Evolutionary conservation across 2,329 filamentous ascomycete species (phyloP).

Genomic region (Neoarthrinium moseri): DNA sequence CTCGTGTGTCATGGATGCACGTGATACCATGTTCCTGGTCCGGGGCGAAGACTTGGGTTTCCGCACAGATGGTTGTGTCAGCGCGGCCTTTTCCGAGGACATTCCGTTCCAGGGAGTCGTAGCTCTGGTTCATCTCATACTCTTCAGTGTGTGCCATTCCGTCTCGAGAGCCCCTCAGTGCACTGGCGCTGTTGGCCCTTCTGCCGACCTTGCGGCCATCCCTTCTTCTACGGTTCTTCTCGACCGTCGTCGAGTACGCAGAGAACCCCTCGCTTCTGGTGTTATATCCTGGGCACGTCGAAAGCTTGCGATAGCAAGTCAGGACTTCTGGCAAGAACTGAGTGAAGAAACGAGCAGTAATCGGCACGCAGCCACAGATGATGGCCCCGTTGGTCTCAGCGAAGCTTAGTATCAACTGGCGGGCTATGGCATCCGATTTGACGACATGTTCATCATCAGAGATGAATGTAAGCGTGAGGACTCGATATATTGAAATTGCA

Average conservation of each 20-base stretch:
- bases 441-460: not conserved
- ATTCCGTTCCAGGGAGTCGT: conserved; percentile 1
- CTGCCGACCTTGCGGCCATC: not conserved
- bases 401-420: conserved; percentile 6
- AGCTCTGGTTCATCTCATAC: not conserved
- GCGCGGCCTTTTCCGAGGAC: conserved; percentile 2
- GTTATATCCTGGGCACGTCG: too few species aligned
- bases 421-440: not conserved
- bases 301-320: not conserved
- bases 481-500: conserved; percentile 6
- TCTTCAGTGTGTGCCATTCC: not conserved
- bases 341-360: conserved; percentile 8
- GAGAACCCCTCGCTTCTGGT: not conserved
- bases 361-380: conserved; percentile 8
- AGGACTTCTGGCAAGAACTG: conserved; percentile 1
- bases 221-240: conserved; percentile 4
- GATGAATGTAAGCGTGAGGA: conserved; percentile 5
- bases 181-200: not conserved
- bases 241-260: conserved; percentile 2
- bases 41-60: conserved; percentile 5
- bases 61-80: not conserved
- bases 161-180: not conserved
- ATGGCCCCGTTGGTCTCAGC: conserved; percentile 11
- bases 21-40: conserved; percentile 2
- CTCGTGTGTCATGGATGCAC: conserved; percentile 4